Conservation (phyloP, 805 yeast genomes). For the Kodamaea hsintzibuensis region DNA sequence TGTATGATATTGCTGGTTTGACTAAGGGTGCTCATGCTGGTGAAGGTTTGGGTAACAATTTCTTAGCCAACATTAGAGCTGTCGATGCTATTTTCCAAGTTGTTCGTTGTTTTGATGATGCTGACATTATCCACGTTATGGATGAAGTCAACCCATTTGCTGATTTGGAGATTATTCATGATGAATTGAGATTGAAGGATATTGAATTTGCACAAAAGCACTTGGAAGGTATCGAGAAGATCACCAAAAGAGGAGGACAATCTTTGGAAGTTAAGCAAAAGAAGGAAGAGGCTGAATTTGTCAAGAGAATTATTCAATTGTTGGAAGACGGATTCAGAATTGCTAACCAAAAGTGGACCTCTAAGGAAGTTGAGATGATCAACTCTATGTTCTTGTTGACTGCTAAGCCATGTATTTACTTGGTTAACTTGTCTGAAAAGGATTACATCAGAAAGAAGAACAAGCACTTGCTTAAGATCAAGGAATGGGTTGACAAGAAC, state of each 20-base stretch:
- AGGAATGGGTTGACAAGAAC: constrained; percentile 85
- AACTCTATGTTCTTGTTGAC: constrained; percentile 85
- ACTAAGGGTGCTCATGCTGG: constrained; percentile 97
- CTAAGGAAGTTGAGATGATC: constrained; percentile 88
- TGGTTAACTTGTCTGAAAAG: constrained; percentile 84
- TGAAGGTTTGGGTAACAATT: constrained; percentile 97
- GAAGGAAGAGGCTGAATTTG: constrained; percentile 80
- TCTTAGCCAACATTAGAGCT: constrained; percentile 93
- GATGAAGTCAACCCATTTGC: constrained; percentile 90
- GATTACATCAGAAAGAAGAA: constrained; percentile 88
- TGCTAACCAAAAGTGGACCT: constrained; percentile 83
- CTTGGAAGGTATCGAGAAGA: constrained; percentile 73
- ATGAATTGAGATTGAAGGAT: constrained; percentile 93
- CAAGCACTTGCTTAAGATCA: constrained; percentile 77
- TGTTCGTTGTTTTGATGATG: constrained; percentile 96
- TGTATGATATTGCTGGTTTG: constrained; percentile 96
- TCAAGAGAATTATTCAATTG: constrained; percentile 69
- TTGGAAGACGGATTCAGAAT: constrained; percentile 86
- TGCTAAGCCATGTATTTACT: constrained; percentile 92
- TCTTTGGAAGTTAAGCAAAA: constrained; percentile 84
- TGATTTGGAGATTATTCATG: constrained; percentile 87
- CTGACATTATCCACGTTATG: constrained; percentile 95
- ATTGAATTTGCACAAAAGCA: constrained; percentile 89
- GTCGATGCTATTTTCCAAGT: constrained; percentile 98
- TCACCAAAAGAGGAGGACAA: constrained; percentile 86